Evolutionary conservation across 2,329 filamentous ascomycete genomes (phyloP).

Genomic region (Ophiostoma sp.): DNA sequence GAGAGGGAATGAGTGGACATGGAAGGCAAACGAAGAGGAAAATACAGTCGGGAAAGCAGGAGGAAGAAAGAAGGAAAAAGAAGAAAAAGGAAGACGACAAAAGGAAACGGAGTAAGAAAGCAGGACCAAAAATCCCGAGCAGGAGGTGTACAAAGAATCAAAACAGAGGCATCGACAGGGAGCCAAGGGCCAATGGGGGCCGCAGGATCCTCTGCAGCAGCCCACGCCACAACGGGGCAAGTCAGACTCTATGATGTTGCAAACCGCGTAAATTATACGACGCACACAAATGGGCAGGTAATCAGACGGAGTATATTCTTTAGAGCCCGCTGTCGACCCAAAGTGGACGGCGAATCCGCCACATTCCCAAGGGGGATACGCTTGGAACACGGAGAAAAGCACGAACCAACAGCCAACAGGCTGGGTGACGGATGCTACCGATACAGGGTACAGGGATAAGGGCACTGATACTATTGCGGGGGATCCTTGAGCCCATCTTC

Average conservation of each 20-base stretch:
- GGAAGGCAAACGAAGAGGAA: not conserved
- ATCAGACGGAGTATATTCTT: no score
- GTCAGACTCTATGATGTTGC: not conserved
- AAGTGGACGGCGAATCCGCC: not conserved
- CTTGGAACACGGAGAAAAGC: not conserved
- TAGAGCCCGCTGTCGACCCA: not conserved
- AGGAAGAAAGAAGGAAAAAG: not conserved
- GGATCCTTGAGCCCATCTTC: slow-evolving; percentile 3
- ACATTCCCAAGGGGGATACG: not conserved
- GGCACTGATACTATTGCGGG: slow-evolving; percentile 10
- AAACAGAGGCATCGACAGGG: not conserved
- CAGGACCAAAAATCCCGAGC: not conserved
- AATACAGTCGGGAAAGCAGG: not conserved
- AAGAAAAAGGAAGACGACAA: not conserved
- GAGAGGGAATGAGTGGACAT: not conserved
- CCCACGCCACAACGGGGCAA: not conserved
- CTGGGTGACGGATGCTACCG: not conserved
- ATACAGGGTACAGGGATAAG: slow-evolving; percentile 6
- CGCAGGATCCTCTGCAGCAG: not conserved
- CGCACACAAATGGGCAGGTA: slow-evolving; percentile 4
- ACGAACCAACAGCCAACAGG: not conserved
- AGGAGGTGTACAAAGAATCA: not conserved
- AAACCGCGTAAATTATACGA: not conserved
- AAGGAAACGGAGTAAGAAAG: not conserved
- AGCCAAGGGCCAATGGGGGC: not conserved